Conservation (phyloP, 257 asterid genomes). For the Solanum commersonii region DNA sequence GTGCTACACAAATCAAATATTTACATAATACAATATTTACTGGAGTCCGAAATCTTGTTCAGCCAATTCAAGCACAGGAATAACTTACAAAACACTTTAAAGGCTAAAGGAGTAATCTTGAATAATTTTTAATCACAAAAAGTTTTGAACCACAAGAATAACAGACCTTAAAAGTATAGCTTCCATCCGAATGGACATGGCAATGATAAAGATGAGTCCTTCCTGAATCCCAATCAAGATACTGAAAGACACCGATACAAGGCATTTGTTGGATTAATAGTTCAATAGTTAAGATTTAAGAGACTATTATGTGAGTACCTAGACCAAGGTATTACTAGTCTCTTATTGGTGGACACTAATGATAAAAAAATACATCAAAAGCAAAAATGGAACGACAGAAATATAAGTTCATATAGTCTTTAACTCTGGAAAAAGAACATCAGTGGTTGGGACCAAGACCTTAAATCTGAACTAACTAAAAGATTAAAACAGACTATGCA, state of each 20-base stretch:
- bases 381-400: background rate
- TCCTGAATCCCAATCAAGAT: constrained; percentile 53
- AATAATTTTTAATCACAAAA: background rate
- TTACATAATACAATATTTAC: background rate
- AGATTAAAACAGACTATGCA: background rate
- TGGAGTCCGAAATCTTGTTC: background rate
- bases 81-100: background rate
- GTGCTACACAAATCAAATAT: background rate
- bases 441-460: background rate
- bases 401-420: background rate
- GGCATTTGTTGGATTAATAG: background rate
- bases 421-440: background rate
- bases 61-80: background rate
- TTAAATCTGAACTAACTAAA: background rate
- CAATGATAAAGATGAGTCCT: constrained; percentile 52
- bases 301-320: background rate
- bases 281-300: background rate
- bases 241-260: constrained; percentile 28
- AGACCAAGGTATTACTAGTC: background rate
- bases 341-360: background rate
- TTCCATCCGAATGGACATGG: constrained; percentile 33
- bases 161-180: constrained; percentile 58
- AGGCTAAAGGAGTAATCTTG: background rate
- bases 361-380: background rate
- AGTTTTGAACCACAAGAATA: background rate